Evolutionary conservation across 306 rosid genomes (phyloP), one percentile per base, ranked within the genome.

Genomic region (Benincasa hispida): DNA sequence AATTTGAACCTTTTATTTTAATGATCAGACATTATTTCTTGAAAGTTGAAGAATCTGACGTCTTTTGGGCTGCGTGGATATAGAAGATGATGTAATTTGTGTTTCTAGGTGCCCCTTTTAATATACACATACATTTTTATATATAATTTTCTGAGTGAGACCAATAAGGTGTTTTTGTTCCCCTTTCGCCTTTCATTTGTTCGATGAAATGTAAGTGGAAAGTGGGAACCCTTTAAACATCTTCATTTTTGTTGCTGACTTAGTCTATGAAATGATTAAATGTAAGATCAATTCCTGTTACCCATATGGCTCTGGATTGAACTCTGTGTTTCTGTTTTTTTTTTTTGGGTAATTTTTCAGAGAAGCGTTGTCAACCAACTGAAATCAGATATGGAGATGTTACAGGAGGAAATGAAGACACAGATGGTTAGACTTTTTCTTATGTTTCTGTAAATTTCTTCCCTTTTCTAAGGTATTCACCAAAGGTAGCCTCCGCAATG

Each of bases 361-460:
- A 88, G 98, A 86, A 78, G 87, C 76, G 77, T 87, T 13, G 93
- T 95, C 73, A 88, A 92, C 82, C 96, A 95, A 78, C 89, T 95
- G 82, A 87, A 87, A 85, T 89, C 85, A 47, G 99, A 92, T 79
- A 84, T 95, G 96, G 98, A 90, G 83, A 79, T 1, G 79, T 83
- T 95, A 65, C 91, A 86, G 79, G 86, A 84, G 82, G 98, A 87
- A 77, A 89, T 92, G 88, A 92, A 87, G 83, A 87, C 85, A 2
- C 92, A 77, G 25, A 79, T 90, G 97, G 99, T 95, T 85, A 69
- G 96, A 86, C 77, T 80, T 66, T 77, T 63, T 37, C 79, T 24
- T 8, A 39, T 24, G 32, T 12, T 13, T 19, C 66, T 9, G 28
- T 13, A 6, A 42, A 11, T 10, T 48, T 69, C 7, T 78, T n/a